Evolutionary conservation across 1,139 yeast species (phyloP), one percentile per base, ranked within the genome.

Genomic region (Lodderomyces jiufengensis): DNA sequence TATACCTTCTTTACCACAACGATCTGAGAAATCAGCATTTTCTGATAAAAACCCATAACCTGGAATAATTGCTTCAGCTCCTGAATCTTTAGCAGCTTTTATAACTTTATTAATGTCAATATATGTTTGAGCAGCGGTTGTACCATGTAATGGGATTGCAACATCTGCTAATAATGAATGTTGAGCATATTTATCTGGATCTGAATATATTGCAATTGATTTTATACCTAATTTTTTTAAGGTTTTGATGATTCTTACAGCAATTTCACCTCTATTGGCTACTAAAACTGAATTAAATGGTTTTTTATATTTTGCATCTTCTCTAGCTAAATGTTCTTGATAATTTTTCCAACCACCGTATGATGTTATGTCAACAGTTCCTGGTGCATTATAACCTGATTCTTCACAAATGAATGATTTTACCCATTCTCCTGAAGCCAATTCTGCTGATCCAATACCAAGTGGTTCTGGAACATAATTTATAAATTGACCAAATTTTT

Each of bases 231-330:
- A 60, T 57, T 81, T 82, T 59, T 85, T 86, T 54, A 90, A 70
- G 7, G 98, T 90, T 55, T 77, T 83, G 54, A 90, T 86, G 48
- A 92, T 85, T 56, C 98, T 73, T 24, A 88, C 97, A 3, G 98
- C 97, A 52, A 92, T 92, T 63, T 92, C 98, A 57, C 98, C 98
- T 63, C 98, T 78, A 66, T 92, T 92, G 25, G 98, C 97, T 38
- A 92, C 95, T 42, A 92, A 71, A 10, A 92, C 96, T 9, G 85
- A 77, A 31, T 80, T 72, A 61, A 90, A 90, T 0, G 92, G 95
- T 57, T 75, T 78, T 31, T 52, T 50, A 31, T 36, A 43, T 29
- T 51, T 50, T n/a, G 48, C 26, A 2, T 48, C 41, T 39, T 57
- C 59, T 13, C 40, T 46, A 39, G 47, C 44, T 52, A 61, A 50